These are phyloP conservation scores for Phytophthora citrophthora DNA, from an alignment of 352 stramenopile species.

Conservation along the genomic window DNA sequence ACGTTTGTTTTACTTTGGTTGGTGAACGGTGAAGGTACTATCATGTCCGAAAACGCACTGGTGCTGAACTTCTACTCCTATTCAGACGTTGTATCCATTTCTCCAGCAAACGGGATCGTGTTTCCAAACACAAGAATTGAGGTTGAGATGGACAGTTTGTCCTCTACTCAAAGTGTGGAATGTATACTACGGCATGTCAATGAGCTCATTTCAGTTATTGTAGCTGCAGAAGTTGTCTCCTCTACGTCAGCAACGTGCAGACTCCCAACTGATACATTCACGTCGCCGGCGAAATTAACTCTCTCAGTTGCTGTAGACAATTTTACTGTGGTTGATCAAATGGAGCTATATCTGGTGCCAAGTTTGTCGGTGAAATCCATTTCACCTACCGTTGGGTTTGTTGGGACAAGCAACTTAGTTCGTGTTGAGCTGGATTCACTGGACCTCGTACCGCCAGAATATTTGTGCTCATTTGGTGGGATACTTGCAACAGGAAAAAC, in stretches of 20 bases:
- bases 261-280: slow-evolving; percentile 14
- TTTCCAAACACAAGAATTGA: slow-evolving; percentile 33
- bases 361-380: slow-evolving; percentile 32
- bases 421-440: slow-evolving; percentile 18
- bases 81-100: slow-evolving; percentile 14
- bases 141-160: slow-evolving; percentile 27
- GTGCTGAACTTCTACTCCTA: slow-evolving; percentile 40
- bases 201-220: not conserved
- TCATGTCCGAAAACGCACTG: slow-evolving; percentile 50
- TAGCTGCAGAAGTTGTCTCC: slow-evolving; percentile 10
- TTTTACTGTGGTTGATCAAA: slow-evolving; percentile 24
- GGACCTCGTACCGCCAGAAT: slow-evolving; percentile 1
- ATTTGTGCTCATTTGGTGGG: slow-evolving; percentile 40
- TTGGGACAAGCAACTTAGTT: slow-evolving; percentile 25
- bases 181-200: slow-evolving; percentile 34
- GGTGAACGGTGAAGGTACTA: slow-evolving; percentile 10
- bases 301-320: slow-evolving; percentile 39
- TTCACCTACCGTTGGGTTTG: slow-evolving; percentile 29
- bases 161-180: slow-evolving; percentile 16
- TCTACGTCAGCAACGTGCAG: slow-evolving; percentile 20
- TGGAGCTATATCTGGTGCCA: slow-evolving; percentile 15
- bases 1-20: slow-evolving; percentile 36
- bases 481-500: slow-evolving; percentile 1
- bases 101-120: slow-evolving; percentile 40
- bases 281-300: not conserved